A percentile compares a stretch with the other conserved stretches of the same genome.
Evolutionary conservation across 2,329 filamentous ascomycete genomes (phyloP).

Genomic region (Cadophora malorum): DNA sequence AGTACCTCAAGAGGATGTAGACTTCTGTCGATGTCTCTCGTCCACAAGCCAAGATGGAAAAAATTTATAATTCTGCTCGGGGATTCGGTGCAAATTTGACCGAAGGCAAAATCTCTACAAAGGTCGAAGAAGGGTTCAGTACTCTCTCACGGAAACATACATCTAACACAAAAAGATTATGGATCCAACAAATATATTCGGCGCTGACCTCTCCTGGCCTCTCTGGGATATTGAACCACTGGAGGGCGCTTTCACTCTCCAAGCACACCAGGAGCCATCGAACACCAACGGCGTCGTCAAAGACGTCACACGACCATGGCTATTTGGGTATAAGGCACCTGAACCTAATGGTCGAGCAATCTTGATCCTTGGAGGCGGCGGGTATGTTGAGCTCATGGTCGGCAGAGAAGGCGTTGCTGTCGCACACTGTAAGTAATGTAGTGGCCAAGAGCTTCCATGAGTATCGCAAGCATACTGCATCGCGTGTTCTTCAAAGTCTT

Average conservation of each 20-base stretch:
- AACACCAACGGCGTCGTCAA: conserved; percentile 15
- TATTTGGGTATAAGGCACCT: conserved; percentile 18
- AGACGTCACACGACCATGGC: conserved; percentile 16
- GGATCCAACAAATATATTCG: background rate
- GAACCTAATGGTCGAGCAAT: conserved; percentile 15
- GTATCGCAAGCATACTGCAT: background rate
- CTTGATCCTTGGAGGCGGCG: conserved; percentile 20
- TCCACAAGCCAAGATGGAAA: background rate
- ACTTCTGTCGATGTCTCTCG: too few relatives aligned
- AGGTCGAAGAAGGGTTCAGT: background rate
- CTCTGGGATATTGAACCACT: background rate
- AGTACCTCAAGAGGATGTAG: too few relatives aligned
- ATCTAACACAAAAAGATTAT: background rate
- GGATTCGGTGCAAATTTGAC: background rate
- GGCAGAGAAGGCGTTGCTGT: conserved; percentile 20
- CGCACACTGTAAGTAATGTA: conserved; percentile 6
- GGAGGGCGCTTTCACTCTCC: conserved; percentile 14
- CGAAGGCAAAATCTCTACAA: background rate
- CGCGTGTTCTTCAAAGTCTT: too few relatives aligned
- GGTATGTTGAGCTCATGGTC: conserved; percentile 22
- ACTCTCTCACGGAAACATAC: too few relatives aligned
- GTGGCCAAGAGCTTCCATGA: background rate
- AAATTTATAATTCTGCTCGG: background rate
- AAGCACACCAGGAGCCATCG: background rate
- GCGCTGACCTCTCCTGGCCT: conserved; percentile 7